A percentile compares a stretch with the other conserved stretches of the same genome.
These are phyloP conservation scores for Abortiporus biennis DNA, from an alignment of 1,284 basidiomycete genomes.

Conservation along the genomic window DNA sequence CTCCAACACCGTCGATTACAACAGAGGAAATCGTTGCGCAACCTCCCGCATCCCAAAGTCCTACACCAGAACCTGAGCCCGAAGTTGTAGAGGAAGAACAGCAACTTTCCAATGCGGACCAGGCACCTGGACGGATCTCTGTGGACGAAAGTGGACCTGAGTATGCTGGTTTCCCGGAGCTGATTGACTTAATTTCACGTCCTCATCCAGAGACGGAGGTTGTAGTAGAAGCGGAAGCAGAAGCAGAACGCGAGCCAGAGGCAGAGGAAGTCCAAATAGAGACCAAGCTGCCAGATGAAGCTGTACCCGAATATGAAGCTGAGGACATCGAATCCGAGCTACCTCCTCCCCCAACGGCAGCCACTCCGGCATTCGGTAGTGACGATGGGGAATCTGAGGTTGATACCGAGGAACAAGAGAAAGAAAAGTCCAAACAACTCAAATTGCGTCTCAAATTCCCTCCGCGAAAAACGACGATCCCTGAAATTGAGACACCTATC, in stretches of 20 bases:
- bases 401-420: conserved; percentile 19
- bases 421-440: conserved; percentile 24
- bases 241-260: conserved; percentile 58
- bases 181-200: too few species aligned
- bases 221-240: conserved; percentile 99
- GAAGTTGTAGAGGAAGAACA: conserved; percentile 9
- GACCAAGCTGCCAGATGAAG: conserved; percentile 15
- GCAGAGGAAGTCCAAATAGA: conserved; percentile 62
- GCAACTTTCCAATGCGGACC: too few species aligned
- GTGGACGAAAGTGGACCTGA: too few species aligned
- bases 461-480: conserved; percentile 13
- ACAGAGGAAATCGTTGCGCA: too few species aligned
- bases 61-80: background rate
- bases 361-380: conserved; percentile 4
- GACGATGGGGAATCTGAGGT: conserved; percentile 24
- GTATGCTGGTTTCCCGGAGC: too few species aligned
- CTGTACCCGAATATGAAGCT: conserved; percentile 6
- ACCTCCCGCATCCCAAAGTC: too few species aligned
- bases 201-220: conserved; percentile 98
- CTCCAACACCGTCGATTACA: too few species aligned
- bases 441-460: conserved; percentile 35
- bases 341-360: conserved; percentile 5
- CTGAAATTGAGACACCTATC: background rate
- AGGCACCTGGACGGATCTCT: too few species aligned
- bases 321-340: conserved; percentile 6